Base-by-base conservation (phyloP, 345 rosid genomes). In the Arabidopsis arenosa region DNA sequence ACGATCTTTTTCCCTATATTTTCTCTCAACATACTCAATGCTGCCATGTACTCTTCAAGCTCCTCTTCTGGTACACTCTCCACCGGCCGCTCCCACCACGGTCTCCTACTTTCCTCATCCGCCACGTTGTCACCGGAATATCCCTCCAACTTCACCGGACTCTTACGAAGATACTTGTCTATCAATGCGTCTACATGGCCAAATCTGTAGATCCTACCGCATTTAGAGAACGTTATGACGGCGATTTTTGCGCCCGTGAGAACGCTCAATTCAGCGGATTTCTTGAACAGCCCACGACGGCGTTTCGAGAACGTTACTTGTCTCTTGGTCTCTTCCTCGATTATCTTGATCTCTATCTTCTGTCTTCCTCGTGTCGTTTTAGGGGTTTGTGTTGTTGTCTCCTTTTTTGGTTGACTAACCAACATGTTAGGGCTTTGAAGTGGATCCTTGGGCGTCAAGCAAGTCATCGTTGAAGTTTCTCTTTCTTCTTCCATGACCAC, bases 241-340 rank as follows among this genome's bases (percentile, higher is more conserved):
- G 81, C 88, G 21, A 85, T 71, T 58, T 80, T 58, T 10, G 86
- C 84, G 1, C 81, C 88, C n/a, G 81, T 78, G 0, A 82, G 12
- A 18, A 76, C 67, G 45, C 81, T 72, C 7, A 85, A 32, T 63
- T 85, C 86, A 23, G 76, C 74, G 6, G 88, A 67, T 73, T 85
- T 83, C 70, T 72, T 80, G 83, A 83, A 80, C 2, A 85, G 64
- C 1, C 88, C 88, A 5, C 66, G 76, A 5, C 84, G 79, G 28
- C 88, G 65, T 67, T 85, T 83, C 1, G 86, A 83, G 43, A 85
- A 85, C 2, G 86, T 83, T 17, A 85, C 86, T 75, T 78, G 83
- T 49, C 82, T 80, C 18, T 73, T 74, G 75, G 72, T 73, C 62
- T 68, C 79, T 37, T 45, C 54, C 4, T 26, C 30, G 6, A 79